These are phyloP conservation scores for Epichloe sp. DNA, from an alignment of 2,329 filamentous ascomycete species.

Conservation along the genomic window DNA sequence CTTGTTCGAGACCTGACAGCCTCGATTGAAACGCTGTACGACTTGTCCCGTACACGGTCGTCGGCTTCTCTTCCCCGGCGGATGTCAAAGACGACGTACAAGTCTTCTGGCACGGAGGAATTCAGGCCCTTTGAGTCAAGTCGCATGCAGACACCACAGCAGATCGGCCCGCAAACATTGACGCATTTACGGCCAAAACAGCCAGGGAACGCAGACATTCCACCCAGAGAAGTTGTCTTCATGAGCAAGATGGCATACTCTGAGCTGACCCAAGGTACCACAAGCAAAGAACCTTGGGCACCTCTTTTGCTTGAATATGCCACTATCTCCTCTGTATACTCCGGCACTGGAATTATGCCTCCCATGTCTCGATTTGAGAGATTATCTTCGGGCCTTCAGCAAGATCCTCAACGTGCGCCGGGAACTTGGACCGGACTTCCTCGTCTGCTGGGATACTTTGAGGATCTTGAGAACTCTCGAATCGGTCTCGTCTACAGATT, in stretches of 20 bases:
- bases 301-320: slow-evolving; percentile 62
- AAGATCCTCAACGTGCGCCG: slow-evolving; percentile 35
- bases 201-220: slow-evolving; percentile 17
- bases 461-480: slow-evolving; percentile 56
- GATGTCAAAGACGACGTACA: slow-evolving; percentile 20
- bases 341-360: slow-evolving; percentile 48
- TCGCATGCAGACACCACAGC: slow-evolving; percentile 46
- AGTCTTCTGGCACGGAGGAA: slow-evolving; percentile 28
- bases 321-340: slow-evolving; percentile 47
- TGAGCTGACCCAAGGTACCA: slow-evolving; percentile 30
- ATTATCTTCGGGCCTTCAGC: slow-evolving; percentile 44
- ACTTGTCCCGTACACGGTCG: slow-evolving; percentile 55
- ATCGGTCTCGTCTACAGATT: slow-evolving; percentile 66
- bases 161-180: slow-evolving; percentile 42
- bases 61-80: slow-evolving; percentile 24
- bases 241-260: slow-evolving; percentile 38
- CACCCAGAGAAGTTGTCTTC: slow-evolving; percentile 32
- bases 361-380: slow-evolving; percentile 53
- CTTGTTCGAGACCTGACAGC: slow-evolving; percentile 61
- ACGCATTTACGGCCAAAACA: slow-evolving; percentile 33
- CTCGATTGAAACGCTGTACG: slow-evolving; percentile 69
- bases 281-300: slow-evolving; percentile 31
- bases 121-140: slow-evolving; percentile 42
- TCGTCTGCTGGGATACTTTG: slow-evolving; percentile 55
- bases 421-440: slow-evolving; percentile 50